phyloP scores from a whole-genome alignment of 441 rosid species.

The Eugenia klotzschiana region DNA sequence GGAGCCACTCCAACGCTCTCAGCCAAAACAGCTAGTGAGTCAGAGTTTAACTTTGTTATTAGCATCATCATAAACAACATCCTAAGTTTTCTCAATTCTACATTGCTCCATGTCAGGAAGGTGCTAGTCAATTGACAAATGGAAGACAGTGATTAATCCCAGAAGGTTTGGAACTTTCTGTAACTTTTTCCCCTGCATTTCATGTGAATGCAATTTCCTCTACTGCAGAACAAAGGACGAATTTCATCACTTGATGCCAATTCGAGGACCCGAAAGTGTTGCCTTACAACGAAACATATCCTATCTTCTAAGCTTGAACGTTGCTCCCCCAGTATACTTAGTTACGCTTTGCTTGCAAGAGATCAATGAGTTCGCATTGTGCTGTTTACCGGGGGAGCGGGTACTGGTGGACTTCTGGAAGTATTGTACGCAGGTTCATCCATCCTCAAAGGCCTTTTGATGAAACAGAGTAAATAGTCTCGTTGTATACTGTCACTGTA shows the following conservation, averaged over 20 bases:
- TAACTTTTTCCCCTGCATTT: not conserved
- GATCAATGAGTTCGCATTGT: slow-evolving; percentile 32
- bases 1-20: slow-evolving; percentile 16
- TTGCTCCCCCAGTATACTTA: not conserved
- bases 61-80: not conserved
- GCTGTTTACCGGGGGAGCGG: slow-evolving; percentile 22
- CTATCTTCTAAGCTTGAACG: not conserved
- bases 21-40: slow-evolving; percentile 12
- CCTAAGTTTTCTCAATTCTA: not conserved
- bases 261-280: not conserved
- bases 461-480: not conserved
- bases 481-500: not conserved
- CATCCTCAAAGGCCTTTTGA: slow-evolving; percentile 4
- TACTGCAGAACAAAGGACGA: not conserved
- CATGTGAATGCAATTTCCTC: not conserved
- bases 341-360: slow-evolving; percentile 12
- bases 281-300: not conserved
- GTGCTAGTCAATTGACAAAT: slow-evolving; percentile 43
- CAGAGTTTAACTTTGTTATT: not conserved
- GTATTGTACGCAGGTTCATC: slow-evolving; percentile 13
- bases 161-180: slow-evolving; percentile 22
- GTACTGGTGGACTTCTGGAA: slow-evolving; percentile 39
- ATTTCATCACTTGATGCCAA: not conserved
- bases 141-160: slow-evolving; percentile 48
- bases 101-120: slow-evolving; percentile 45